These are phyloP conservation scores for Davidsoniella virescens DNA, from an alignment of 2,329 filamentous ascomycete species.

Conservation along the genomic window DNA sequence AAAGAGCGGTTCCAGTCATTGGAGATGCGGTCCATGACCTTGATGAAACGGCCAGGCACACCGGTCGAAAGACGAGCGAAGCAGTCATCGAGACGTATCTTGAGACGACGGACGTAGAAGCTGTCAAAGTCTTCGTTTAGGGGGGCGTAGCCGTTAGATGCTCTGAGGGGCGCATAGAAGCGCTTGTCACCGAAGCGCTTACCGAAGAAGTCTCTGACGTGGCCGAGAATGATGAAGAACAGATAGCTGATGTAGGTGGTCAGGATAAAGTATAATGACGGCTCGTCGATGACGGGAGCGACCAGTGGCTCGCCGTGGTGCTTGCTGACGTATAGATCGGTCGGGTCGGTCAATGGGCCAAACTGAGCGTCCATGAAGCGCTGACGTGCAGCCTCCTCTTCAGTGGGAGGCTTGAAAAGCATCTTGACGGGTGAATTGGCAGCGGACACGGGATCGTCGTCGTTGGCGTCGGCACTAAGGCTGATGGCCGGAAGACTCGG, in stretches of 20 bases:
- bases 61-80: slow-evolving; percentile 86
- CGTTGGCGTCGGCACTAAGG: slow-evolving; percentile 7
- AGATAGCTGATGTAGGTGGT: slow-evolving; percentile 98
- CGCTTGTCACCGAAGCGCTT: slow-evolving; percentile 82
- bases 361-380: slow-evolving; percentile 79
- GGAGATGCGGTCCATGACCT: slow-evolving; percentile 75
- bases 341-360: slow-evolving; percentile 62
- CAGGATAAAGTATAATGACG: slow-evolving; percentile 89
- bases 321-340: slow-evolving; percentile 77
- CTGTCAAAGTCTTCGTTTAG: slow-evolving; percentile 98
- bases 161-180: slow-evolving; percentile 64
- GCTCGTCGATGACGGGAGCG: slow-evolving; percentile 81
- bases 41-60: slow-evolving; percentile 88
- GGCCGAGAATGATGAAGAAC: slow-evolving; percentile 85
- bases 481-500: slow-evolving; percentile 11
- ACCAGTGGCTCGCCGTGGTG: slow-evolving; percentile 68
- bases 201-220: slow-evolving; percentile 93
- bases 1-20: slow-evolving; percentile 87
- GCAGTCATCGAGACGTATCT: slow-evolving; percentile 91
- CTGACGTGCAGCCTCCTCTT: slow-evolving; percentile 62
- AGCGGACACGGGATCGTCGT: slow-evolving; percentile 7
- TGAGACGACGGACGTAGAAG: slow-evolving; percentile 86
- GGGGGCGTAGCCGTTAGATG: slow-evolving; percentile 78
- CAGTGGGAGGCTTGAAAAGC: slow-evolving; percentile 74
- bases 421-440: slow-evolving; percentile 39